These are phyloP conservation scores for Prasinococcaceae sp. DNA, from an alignment of 139 green algal genomes.

Conservation along the genomic window DNA sequence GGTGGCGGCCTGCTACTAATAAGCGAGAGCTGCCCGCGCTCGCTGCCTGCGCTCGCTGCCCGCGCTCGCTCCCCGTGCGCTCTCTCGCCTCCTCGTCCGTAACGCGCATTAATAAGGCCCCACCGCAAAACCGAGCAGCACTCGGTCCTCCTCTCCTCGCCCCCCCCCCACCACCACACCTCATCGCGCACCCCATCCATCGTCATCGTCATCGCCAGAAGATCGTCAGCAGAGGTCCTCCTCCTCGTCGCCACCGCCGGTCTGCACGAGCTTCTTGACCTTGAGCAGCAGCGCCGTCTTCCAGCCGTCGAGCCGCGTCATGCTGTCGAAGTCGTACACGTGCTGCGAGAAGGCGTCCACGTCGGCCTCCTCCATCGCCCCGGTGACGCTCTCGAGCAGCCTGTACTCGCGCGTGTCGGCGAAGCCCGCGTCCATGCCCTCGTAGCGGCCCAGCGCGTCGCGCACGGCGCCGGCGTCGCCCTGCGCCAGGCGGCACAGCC, in stretches of 20 bases:
- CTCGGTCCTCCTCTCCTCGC: too few species aligned
- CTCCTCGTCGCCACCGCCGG: constrained; percentile 12
- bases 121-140: too few species aligned
- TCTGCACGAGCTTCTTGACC: constrained; percentile 19
- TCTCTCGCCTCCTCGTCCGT: too few species aligned
- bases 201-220: too few species aligned
- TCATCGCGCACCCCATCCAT: too few species aligned
- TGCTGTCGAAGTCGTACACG: constrained; percentile 73
- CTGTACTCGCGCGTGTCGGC: constrained; percentile 20
- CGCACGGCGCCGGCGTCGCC: constrained; percentile 23
- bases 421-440: constrained; percentile 26
- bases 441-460: constrained; percentile 27
- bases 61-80: too few species aligned
- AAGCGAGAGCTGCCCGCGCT: too few species aligned
- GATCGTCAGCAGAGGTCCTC: too few species aligned
- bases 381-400: constrained; percentile 20
- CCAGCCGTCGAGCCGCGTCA: constrained; percentile 77
- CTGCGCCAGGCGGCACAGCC: constrained; percentile 66
- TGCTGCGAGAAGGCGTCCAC: constrained; percentile 59
- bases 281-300: constrained; percentile 58
- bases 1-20: too few species aligned
- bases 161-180: too few species aligned
- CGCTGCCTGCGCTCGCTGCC: too few species aligned
- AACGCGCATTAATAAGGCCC: too few species aligned
- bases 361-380: constrained; percentile 49